Percentiles rank a stretch among this genome's conserved stretches.
Conservation (phyloP, 495 filamentous ascomycete species). For the Penicillium canariense region DNA sequence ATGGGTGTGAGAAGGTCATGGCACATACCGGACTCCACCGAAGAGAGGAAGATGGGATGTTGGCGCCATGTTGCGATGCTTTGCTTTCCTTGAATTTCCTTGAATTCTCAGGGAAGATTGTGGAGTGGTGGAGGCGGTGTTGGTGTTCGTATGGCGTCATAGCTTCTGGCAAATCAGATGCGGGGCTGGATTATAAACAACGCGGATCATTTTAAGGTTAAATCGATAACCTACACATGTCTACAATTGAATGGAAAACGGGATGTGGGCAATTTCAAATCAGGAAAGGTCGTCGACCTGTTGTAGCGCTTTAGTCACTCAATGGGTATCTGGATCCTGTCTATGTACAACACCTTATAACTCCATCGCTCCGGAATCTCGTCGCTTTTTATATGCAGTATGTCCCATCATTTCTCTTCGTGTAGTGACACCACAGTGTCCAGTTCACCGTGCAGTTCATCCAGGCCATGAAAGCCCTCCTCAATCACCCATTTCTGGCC, state of each 20-base stretch:
- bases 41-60: conserved; percentile 20
- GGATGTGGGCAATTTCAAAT: neutral
- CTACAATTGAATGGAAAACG: neutral
- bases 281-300: neutral
- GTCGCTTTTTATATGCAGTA: conserved; percentile 2
- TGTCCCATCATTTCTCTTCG: conserved; percentile 12
- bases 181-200: neutral
- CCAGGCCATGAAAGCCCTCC: conserved; percentile 76
- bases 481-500: conserved; percentile 80
- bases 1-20: neutral
- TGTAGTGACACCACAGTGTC: conserved; percentile 12
- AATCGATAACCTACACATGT: neutral
- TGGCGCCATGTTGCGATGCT: conserved; percentile 13
- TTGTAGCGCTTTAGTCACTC: conserved; percentile 2
- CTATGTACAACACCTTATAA: conserved; percentile 23
- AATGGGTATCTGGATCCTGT: conserved; percentile 24
- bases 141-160: conserved; percentile 20
- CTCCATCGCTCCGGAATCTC: conserved; percentile 14
- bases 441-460: conserved; percentile 34
- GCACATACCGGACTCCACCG: conserved; percentile 15
- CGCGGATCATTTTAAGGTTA: neutral
- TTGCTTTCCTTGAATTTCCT: neutral
- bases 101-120: neutral
- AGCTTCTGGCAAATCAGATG: neutral
- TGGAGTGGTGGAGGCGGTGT: conserved; percentile 11